Percentiles rank a stretch among this genome's conserved stretches.
phyloP scores from a whole-genome alignment of 148 eudicot species.

The Cornus kousa region DNA sequence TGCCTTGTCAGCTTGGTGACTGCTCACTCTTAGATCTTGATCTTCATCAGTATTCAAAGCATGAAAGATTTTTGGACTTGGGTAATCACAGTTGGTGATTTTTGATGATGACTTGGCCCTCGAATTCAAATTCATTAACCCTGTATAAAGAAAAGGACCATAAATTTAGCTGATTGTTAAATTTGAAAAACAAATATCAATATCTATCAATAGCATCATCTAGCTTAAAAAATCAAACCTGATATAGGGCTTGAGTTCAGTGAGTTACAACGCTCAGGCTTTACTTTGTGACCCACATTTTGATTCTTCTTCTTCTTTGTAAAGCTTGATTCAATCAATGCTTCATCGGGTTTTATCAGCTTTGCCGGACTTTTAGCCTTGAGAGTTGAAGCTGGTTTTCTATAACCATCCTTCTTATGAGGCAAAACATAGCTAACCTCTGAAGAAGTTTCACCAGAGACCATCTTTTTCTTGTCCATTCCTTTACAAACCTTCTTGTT shows the following conservation, averaged over 20 bases:
- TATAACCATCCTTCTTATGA: not conserved
- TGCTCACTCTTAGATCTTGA: not conserved
- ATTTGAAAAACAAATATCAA: not conserved
- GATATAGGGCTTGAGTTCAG: constrained; percentile 20
- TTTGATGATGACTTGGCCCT: not conserved
- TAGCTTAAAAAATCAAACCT: constrained; percentile 19
- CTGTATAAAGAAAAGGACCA: not conserved
- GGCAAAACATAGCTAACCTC: not conserved
- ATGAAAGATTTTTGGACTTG: not conserved
- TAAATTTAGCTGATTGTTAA: too few relatives aligned
- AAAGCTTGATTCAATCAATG: not conserved
- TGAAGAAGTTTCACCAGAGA: not conserved
- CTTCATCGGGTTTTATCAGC: constrained; percentile 8
- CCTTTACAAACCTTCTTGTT: constrained; percentile 7
- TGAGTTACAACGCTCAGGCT: not conserved
- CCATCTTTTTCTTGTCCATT: not conserved
- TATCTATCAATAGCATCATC: not conserved
- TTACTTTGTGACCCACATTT: not conserved
- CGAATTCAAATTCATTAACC: constrained; percentile 5
- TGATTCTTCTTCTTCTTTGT: not conserved
- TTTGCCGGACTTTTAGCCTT: not conserved
- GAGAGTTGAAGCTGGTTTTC: not conserved
- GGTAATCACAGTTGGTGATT: not conserved
- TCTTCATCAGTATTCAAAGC: not conserved
- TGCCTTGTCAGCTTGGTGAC: not conserved